Conservation (phyloP, 225 moss, liverwort and hornwort genomes). For the Thuidium tamariscinum region DNA sequence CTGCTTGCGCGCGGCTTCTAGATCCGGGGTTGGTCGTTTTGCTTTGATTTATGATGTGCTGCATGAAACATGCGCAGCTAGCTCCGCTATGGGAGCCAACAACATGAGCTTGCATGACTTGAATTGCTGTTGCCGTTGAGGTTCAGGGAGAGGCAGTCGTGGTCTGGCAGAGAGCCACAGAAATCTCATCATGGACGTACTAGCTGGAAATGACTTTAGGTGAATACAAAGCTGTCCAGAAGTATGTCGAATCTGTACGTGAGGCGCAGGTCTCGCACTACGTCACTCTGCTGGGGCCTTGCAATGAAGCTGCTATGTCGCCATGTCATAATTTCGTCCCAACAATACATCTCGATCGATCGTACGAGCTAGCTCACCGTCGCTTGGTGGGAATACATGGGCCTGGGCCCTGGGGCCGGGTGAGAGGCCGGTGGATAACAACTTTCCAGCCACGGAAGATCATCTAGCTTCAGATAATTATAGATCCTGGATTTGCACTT, state of each 20-base stretch:
- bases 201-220: constrained; percentile 3
- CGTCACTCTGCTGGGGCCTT: neutral
- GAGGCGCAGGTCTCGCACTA: neutral
- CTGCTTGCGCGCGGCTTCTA: neutral
- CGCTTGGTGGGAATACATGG: neutral
- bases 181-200: constrained; percentile 18
- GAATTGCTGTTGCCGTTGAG: constrained; percentile 4
- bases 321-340: constrained; percentile 10
- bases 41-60: neutral
- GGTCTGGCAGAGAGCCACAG: constrained; percentile 20
- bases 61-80: constrained; percentile 13
- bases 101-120: neutral
- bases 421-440: neutral
- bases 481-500: neutral
- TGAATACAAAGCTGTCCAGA: constrained; percentile 6
- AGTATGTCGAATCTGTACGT: constrained; percentile 14
- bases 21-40: neutral
- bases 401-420: neutral
- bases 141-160: constrained; percentile 9
- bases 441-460: neutral
- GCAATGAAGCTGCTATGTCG: constrained; percentile 3
- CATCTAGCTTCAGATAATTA: neutral
- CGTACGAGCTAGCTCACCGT: neutral
- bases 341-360: neutral
- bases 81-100: neutral